Evolutionary conservation across 1,284 basidiomycete species (phyloP), one percentile per base, ranked within the genome.

Genomic region (Porodaedalea pini): DNA sequence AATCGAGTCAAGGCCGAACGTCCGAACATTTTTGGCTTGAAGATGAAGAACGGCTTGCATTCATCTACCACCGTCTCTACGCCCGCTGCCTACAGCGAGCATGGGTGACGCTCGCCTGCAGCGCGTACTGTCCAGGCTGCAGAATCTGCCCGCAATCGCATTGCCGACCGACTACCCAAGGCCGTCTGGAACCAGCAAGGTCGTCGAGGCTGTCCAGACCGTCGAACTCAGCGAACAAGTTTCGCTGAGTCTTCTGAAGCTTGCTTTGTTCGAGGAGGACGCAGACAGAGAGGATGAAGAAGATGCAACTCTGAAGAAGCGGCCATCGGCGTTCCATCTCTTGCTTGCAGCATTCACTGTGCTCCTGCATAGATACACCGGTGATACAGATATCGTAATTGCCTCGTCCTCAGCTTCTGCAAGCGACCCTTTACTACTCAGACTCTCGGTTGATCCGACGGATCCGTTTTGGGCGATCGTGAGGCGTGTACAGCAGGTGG

Each of bases 91-190:
- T 47, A 13, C 29, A 13, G 23, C 27, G 23, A 27, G 15, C 21
- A 79, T 78, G 78, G 65, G 66, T 29, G 64, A 63, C 37, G 67
- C 70, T 60, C 67, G 70, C n/a, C 70, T 88, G 8, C 69, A 73
- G 23, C 76, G 85, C 63, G 83, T 87, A 25, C 67, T 86, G 13
- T 69, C 76, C 27, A 76, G 85, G 63, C 75, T 91, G 13, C 85
- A 88, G 73, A 87, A 83, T 66, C 73, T 97, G 13, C 96, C 95
- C 2, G 89, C 90, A 27, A 90, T 98, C 62, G 93, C 94, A 2
- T 78, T 99, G 17, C 96, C 97, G 1, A 98, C 95, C 0, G 97
- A 99, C 73, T 99, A 98, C 70, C 96, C 97, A 2, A 78, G 95
- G 57, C 90, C 93, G 13, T 75, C 85, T 11, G 86, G 84, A 13